phyloP scores from a whole-genome alignment of 257 asterid species.

The Nicotiana noctiflora region DNA sequence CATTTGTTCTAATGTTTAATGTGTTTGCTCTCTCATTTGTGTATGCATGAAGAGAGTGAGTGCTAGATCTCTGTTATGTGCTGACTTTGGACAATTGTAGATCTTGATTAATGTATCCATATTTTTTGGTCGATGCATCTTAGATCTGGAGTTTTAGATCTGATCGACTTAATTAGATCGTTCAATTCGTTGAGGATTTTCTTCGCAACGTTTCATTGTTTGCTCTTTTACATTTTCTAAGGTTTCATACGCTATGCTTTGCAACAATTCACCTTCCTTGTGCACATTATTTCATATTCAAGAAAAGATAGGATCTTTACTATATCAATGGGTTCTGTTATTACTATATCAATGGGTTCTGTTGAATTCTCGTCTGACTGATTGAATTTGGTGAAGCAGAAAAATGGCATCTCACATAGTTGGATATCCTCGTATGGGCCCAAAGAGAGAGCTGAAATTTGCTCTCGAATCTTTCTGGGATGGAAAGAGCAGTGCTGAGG shows the following conservation, averaged over 20 bases:
- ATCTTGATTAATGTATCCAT: conserved; percentile 23
- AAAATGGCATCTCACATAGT: conserved; percentile 74
- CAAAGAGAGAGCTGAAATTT: conserved; percentile 89
- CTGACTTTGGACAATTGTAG: conserved; percentile 6
- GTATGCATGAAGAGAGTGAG: too few relatives aligned
- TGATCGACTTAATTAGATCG: conserved; percentile 7
- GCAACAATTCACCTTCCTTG: too few relatives aligned
- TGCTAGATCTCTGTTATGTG: background rate
- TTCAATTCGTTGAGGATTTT: background rate
- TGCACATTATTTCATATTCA: background rate
- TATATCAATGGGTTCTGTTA: too few relatives aligned
- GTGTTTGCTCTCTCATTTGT: too few relatives aligned
- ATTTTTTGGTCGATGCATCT: conserved; percentile 20
- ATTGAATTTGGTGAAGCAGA: conserved; percentile 23
- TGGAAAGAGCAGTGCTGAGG: conserved; percentile 57
- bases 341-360: too few relatives aligned
- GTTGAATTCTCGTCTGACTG: conserved; percentile 5
- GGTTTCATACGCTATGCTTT: background rate
- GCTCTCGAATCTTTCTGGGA: conserved; percentile 87
- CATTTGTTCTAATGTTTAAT: too few relatives aligned
- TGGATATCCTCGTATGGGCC: conserved; percentile 94
- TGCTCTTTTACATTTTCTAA: background rate
- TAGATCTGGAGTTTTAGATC: conserved; percentile 31
- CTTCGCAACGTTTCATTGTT: background rate
- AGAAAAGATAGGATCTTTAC: conserved; percentile 16